These are phyloP conservation scores for Trichopus zeylanicus DNA, from an alignment of 116 monocot genomes.

Conservation along the genomic window DNA sequence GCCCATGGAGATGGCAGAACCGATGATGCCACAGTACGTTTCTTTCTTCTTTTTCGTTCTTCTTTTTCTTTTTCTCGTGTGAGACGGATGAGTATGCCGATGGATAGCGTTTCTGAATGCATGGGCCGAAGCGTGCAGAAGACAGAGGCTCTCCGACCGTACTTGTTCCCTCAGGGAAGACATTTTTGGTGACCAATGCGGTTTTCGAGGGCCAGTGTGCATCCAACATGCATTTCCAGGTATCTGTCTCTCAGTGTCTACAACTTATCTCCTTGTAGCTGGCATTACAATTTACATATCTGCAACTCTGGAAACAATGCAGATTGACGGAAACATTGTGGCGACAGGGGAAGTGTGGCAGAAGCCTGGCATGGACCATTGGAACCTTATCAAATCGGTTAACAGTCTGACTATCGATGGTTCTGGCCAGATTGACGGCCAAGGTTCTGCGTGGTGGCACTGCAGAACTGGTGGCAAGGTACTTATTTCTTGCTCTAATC, in stretches of 20 bases:
- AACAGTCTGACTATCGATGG: constrained; percentile 15
- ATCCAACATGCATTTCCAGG: constrained; percentile 20
- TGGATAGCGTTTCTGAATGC: constrained; percentile 15
- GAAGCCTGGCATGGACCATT: neutral
- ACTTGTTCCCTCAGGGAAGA: constrained; percentile 14
- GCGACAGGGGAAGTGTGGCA: constrained; percentile 6
- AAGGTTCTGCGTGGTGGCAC: constrained; percentile 20
- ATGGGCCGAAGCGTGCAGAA: constrained; percentile 13
- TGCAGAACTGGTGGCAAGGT: neutral
- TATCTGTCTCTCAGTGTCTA: neutral
- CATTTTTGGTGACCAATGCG: constrained; percentile 12
- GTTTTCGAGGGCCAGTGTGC: constrained; percentile 19
- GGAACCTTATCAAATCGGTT: constrained; percentile 9
- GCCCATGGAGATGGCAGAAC: no score
- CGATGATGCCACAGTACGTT: no score
- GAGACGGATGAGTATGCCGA: no score
- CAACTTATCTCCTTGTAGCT: neutral
- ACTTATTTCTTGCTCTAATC: neutral
- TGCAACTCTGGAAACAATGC: neutral
- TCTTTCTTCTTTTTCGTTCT: no score
- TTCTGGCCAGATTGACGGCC: constrained; percentile 19
- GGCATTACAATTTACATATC: neutral
- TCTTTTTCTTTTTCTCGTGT: no score
- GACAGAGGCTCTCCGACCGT: neutral
- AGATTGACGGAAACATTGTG: constrained; percentile 19